These are phyloP conservation scores for Apiotrichum veenhuisii DNA, from an alignment of 1,284 basidiomycete genomes.

Conservation along the genomic window DNA sequence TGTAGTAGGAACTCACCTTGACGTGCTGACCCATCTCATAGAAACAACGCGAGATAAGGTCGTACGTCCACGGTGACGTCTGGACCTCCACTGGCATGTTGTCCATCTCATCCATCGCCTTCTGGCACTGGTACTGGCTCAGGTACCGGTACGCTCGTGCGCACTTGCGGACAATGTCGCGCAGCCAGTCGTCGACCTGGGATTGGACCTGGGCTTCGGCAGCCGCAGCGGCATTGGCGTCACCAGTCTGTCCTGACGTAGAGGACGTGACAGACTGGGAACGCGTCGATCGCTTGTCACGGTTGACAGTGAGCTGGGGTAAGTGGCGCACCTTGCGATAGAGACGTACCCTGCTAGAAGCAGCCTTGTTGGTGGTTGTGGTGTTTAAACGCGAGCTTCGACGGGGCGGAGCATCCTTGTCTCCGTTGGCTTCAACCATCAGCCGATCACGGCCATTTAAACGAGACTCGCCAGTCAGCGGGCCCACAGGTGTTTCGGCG, in stretches of 20 bases:
- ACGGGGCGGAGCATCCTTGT: slow-evolving; percentile 29
- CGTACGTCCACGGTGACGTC: slow-evolving; percentile 68
- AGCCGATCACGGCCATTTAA: slow-evolving; percentile 26
- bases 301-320: slow-evolving; percentile 9
- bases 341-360: slow-evolving; percentile 9
- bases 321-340: neutral
- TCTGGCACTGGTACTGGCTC: slow-evolving; percentile 68
- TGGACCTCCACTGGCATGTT: slow-evolving; percentile 71
- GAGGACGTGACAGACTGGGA: slow-evolving; percentile 52
- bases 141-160: slow-evolving; percentile 70
- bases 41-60: slow-evolving; percentile 75
- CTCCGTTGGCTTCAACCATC: slow-evolving; percentile 31
- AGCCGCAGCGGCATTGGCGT: slow-evolving; percentile 59
- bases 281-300: slow-evolving; percentile 29
- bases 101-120: slow-evolving; percentile 70
- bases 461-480: slow-evolving; percentile 18
- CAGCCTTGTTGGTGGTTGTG: slow-evolving; percentile 17
- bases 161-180: slow-evolving; percentile 73
- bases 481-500: slow-evolving; percentile 9
- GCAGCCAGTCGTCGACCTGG: slow-evolving; percentile 74
- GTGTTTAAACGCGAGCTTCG: slow-evolving; percentile 39
- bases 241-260: slow-evolving; percentile 57
- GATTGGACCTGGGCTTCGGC: slow-evolving; percentile 67
- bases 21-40: slow-evolving; percentile 83
- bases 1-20: slow-evolving; percentile 57